Conservation (phyloP, 306 rosid species). For the Corylus heterophylla region DNA sequence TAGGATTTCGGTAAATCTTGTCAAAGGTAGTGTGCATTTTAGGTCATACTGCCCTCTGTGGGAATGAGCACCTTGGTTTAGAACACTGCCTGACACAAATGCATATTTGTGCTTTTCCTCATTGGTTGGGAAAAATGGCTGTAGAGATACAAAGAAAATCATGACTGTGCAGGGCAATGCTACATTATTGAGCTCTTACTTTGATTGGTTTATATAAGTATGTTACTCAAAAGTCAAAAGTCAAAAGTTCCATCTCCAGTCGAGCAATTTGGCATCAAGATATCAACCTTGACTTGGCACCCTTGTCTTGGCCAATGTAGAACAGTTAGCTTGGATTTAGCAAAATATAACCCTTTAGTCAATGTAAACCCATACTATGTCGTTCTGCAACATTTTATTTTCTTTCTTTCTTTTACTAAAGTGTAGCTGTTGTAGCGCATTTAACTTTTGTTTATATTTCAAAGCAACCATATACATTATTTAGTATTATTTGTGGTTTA, state of each 20-base stretch:
- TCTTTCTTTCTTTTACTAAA: constrained; percentile 2
- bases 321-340: background rate
- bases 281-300: background rate
- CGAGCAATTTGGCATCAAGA: background rate
- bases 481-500: constrained; percentile 17
- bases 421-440: constrained; percentile 8
- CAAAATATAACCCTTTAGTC: background rate
- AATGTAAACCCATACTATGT: background rate
- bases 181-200: background rate
- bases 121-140: background rate
- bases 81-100: background rate
- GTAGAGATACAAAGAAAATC: background rate
- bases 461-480: background rate
- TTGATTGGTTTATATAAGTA: background rate
- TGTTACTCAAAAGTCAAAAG: background rate
- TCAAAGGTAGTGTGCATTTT: background rate
- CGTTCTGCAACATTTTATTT: background rate
- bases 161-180: background rate
- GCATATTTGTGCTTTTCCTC: background rate
- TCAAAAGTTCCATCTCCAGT: background rate
- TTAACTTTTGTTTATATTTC: background rate
- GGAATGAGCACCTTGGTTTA: background rate
- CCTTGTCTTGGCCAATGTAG: background rate
- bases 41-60: background rate
- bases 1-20: background rate